Evolutionary conservation across 257 asterid genomes (phyloP).

Genomic region (Sherardia arvensis): DNA sequence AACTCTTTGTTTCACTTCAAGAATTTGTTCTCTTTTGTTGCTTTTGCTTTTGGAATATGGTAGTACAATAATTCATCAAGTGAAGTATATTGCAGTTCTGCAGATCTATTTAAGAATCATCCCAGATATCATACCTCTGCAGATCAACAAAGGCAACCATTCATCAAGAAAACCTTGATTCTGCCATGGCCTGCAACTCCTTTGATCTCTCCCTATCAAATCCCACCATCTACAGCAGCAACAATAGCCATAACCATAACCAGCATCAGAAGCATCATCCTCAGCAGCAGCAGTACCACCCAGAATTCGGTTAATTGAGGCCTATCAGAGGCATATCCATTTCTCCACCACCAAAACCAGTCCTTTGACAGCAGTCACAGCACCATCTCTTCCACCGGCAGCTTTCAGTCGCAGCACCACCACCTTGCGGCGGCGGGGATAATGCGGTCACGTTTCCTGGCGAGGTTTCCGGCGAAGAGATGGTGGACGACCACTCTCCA

Average conservation of each 20-base stretch:
- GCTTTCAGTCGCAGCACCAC: slow-evolving; percentile 13
- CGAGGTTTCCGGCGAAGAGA: slow-evolving; percentile 40
- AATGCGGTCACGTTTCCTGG: slow-evolving; percentile 30
- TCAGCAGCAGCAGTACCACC: slow-evolving; percentile 13
- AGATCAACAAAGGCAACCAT: slow-evolving; percentile 4
- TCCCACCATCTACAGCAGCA: neutral
- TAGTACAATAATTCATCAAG: too few relatives aligned
- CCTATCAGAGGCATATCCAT: slow-evolving; percentile 52
- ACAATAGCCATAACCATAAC: neutral
- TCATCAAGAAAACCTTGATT: neutral
- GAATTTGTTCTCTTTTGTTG: too few relatives aligned
- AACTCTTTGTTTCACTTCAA: too few relatives aligned
- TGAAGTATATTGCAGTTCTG: too few relatives aligned
- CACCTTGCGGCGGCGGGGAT: slow-evolving; percentile 12
- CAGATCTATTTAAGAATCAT: too few relatives aligned
- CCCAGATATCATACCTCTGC: too few relatives aligned
- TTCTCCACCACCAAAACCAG: neutral
- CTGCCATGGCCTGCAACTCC: too few relatives aligned
- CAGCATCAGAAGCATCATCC: slow-evolving; percentile 29
- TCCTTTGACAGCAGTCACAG: neutral
- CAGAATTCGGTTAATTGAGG: slow-evolving; percentile 32
- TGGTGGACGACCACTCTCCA: slow-evolving; percentile 50
- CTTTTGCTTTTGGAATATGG: too few relatives aligned
- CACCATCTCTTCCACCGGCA: neutral
- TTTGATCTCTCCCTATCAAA: slow-evolving; percentile 35